Evolutionary conservation across 352 stramenopile species (phyloP), one percentile per base, ranked within the genome.

Genomic region (Blastocystis sp.): DNA sequence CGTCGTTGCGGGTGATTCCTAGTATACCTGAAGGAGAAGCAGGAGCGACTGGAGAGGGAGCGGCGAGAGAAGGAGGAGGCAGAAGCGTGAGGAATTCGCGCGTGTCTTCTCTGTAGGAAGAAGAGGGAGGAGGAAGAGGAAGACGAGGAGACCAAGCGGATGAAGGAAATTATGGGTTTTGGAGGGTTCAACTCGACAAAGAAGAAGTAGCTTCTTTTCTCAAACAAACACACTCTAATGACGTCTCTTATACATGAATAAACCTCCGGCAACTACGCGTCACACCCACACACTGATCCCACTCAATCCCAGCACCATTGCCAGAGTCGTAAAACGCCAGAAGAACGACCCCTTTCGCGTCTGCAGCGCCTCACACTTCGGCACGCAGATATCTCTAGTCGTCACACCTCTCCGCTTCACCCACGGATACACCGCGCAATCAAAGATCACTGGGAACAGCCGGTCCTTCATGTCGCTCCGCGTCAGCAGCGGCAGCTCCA

Each of bases 51-150:
- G 40, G 36, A 88, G 67, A 71, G 48, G 85, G 92, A 94, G 57
- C 93, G 94, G 42, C 91, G 96, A 87, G 92, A 92, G 87, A 94
- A 94, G 87, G 54, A 93, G 14, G 90, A 93, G 56, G 90, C 93
- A 51, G 89, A 95, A 94, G 88, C 87, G 90, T 51, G 89, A 92
- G 84, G 91, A 36, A 92, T 76, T 92, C 90, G 73, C 88, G 94
- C 61, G 88, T 91, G 46, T 92, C 92, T 76, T 92, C 94, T 4
- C n/a, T 27, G 36, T 75, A 75, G 63, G 7, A 53, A 24, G 9
- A 53, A 51, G 18, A 38, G 21, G 53, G n/a, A 51, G 40, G 69
- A 64, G 0, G 67, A 61, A 59, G 69, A 64, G 53, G 48, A 81
- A 29, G 69, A 81, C 36, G 69, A 81, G 27, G 44, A 54, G 42